A percentile compares a stretch with the other conserved stretches of the same genome.
Evolutionary conservation across 2,329 filamentous ascomycete species (phyloP).

Genomic region (Aureobasidium lini): DNA sequence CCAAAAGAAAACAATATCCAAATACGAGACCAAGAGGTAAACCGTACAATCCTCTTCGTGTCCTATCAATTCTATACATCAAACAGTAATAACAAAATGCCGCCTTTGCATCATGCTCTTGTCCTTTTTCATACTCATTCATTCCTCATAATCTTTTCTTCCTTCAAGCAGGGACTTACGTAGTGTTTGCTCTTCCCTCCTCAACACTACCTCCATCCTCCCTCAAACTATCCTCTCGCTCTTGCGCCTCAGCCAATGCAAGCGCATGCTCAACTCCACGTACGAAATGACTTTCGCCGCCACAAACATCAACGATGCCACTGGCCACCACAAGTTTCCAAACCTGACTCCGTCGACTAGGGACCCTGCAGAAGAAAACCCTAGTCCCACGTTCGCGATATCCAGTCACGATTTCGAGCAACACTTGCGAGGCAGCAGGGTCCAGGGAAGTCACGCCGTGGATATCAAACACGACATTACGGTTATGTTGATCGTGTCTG

Average conservation of each 20-base stretch:
- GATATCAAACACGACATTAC: slow-evolving; percentile 92
- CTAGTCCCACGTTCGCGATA: slow-evolving; percentile 71
- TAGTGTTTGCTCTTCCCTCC: not conserved
- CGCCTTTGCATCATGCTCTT: no score
- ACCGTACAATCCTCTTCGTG: no score
- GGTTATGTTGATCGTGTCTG: slow-evolving; percentile 70
- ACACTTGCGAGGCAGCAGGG: slow-evolving; percentile 84
- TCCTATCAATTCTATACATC: no score
- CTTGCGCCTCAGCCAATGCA: slow-evolving; percentile 68
- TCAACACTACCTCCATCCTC: not conserved
- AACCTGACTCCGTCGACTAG: slow-evolving; percentile 45
- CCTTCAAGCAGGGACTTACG: not conserved
- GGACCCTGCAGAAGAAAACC: slow-evolving; percentile 64
- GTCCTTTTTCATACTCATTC: no score
- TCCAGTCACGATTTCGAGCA: slow-evolving; percentile 76
- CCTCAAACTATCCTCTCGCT: slow-evolving; percentile 22
- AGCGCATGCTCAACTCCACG: slow-evolving; percentile 78
- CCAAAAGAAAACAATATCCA: no score
- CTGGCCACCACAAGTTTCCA: slow-evolving; percentile 68
- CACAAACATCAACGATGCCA: slow-evolving; percentile 78
- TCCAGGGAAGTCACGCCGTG: slow-evolving; percentile 95
- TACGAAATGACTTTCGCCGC: slow-evolving; percentile 72
- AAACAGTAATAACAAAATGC: no score
- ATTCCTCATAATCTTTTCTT: no score
- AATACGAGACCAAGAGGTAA: no score